These are phyloP conservation scores for Vigna angularis DNA, from an alignment of 306 rosid species.

Conservation along the genomic window DNA sequence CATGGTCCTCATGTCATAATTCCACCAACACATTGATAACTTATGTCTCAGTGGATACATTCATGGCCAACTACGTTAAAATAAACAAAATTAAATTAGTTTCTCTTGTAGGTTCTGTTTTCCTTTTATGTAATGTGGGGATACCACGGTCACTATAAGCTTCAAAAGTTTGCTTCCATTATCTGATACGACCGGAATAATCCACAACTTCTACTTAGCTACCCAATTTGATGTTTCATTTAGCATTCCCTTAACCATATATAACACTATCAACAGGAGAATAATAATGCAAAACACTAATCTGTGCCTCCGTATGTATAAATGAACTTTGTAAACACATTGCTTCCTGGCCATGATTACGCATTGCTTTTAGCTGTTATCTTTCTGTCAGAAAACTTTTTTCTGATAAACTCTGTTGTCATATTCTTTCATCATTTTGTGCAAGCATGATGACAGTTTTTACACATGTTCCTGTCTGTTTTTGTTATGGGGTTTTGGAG, in stretches of 20 bases:
- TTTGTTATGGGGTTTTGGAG: background rate
- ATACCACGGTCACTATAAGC: constrained; percentile 38
- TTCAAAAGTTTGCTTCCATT: constrained; percentile 32
- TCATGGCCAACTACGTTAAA: constrained; percentile 64
- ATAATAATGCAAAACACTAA: constrained; percentile 22
- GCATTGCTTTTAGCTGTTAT: background rate
- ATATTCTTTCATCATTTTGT: constrained; percentile 15
- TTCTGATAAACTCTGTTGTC: constrained; percentile 27
- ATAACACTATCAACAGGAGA: constrained; percentile 2
- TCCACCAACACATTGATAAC: constrained; percentile 79
- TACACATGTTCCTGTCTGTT: constrained; percentile 8
- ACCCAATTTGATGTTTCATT: constrained; percentile 5
- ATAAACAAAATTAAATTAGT: constrained; percentile 38
- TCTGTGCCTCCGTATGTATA: background rate
- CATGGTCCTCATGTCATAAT: constrained; percentile 63
- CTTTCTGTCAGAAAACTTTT: background rate
- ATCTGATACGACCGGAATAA: constrained; percentile 36
- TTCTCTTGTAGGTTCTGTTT: constrained; percentile 38
- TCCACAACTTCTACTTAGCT: constrained; percentile 15
- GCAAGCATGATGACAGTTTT: constrained; percentile 14
- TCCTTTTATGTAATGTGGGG: constrained; percentile 44
- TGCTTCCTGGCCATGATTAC: background rate
- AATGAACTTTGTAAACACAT: background rate
- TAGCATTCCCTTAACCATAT: background rate
- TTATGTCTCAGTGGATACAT: constrained; percentile 72